phyloP scores from a whole-genome alignment of 164 flowering plant species.

The Annona cherimola region DNA sequence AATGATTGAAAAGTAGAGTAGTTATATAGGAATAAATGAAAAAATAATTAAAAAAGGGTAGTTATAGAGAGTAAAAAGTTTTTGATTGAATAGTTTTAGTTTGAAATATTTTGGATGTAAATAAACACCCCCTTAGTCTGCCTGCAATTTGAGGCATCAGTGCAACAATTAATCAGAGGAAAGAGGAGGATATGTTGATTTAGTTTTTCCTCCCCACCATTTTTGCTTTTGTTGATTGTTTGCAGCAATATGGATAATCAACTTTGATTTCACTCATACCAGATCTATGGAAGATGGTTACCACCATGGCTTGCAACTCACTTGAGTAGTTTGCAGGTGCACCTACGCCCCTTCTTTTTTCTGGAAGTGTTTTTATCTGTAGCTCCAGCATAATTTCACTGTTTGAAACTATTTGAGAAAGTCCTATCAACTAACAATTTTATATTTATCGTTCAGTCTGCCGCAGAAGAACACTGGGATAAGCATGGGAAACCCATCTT shows the following conservation, averaged over 20 bases:
- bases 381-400: not conserved
- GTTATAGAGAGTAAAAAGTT: too few species aligned
- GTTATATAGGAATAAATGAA: too few species aligned
- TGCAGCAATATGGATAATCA: not conserved
- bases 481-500: constrained; percentile 40
- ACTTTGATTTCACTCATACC: constrained; percentile 10
- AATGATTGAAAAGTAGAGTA: too few species aligned
- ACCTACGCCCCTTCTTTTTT: too few species aligned
- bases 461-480: constrained; percentile 30
- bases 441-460: constrained; percentile 27
- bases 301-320: constrained; percentile 88
- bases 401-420: not conserved
- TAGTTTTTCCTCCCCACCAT: not conserved
- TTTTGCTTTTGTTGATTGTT: not conserved
- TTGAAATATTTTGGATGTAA: too few species aligned
- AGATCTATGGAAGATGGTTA: constrained; percentile 96
- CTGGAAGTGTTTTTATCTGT: not conserved
- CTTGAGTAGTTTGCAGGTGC: constrained; percentile 51
- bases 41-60: too few species aligned
- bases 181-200: not conserved
- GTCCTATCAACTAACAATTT: not conserved
- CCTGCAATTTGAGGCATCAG: not conserved
- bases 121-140: not conserved
- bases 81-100: too few species aligned
- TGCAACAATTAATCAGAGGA: not conserved